phyloP scores from a whole-genome alignment of 1,284 basidiomycete genomes.

The Naganishia sp. region DNA sequence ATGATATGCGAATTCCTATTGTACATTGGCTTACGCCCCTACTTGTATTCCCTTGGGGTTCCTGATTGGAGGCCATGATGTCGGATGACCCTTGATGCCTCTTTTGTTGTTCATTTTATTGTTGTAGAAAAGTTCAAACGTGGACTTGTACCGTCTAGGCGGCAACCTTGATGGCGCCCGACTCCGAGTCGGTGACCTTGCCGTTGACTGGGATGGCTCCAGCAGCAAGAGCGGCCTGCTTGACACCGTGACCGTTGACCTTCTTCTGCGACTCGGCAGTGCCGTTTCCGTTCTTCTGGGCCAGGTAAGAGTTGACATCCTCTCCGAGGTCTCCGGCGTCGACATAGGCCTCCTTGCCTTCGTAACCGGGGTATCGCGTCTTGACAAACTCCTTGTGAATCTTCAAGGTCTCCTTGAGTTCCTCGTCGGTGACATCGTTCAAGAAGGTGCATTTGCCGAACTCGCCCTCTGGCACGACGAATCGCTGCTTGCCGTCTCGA shows the following conservation, averaged over 20 bases:
- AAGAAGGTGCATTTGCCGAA: conserved; percentile 55
- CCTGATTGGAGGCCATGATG: no score
- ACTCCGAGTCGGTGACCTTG: conserved; percentile 36
- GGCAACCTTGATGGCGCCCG: conserved; percentile 28
- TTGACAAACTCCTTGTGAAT: conserved; percentile 55
- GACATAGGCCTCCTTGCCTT: conserved; percentile 55
- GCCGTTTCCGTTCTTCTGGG: conserved; percentile 31
- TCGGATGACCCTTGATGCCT: conserved; percentile 2
- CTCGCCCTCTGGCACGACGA: conserved; percentile 53
- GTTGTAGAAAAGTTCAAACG: not conserved
- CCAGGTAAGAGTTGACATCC: conserved; percentile 43
- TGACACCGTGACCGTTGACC: conserved; percentile 33
- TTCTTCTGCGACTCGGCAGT: conserved; percentile 29
- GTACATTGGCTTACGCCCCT: not conserved
- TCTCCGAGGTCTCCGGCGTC: conserved; percentile 56
- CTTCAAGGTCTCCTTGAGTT: conserved; percentile 51
- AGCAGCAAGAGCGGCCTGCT: conserved; percentile 40
- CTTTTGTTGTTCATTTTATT: conserved; percentile 28
- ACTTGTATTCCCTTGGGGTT: not conserved
- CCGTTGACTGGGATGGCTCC: conserved; percentile 41
- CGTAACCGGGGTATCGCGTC: conserved; percentile 50
- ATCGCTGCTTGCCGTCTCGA: conserved; percentile 56
- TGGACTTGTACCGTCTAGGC: conserved; percentile 1
- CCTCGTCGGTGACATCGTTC: conserved; percentile 55
- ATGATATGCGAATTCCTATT: conserved; percentile 17